These are phyloP conservation scores for Huntiella savannae DNA, from an alignment of 2,329 filamentous ascomycete genomes.

Conservation along the genomic window DNA sequence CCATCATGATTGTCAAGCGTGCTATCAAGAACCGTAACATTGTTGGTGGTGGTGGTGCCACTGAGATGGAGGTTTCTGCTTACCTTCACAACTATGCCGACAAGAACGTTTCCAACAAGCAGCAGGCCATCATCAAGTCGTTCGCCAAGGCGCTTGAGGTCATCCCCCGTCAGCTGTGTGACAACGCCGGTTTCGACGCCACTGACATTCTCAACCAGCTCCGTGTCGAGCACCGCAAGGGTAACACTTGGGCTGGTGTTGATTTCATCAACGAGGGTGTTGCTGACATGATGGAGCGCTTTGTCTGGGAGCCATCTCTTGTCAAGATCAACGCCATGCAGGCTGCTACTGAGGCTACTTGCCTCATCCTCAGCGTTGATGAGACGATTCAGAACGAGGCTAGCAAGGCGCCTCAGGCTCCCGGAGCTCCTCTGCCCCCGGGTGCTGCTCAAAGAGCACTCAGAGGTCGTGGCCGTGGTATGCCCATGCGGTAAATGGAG, in stretches of 20 bases:
- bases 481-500: conserved; percentile 54
- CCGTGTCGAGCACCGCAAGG: conserved; percentile 88
- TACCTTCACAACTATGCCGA: conserved; percentile 88
- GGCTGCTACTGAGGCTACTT: conserved; percentile 86
- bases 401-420: conserved; percentile 65
- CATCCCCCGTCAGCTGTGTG: conserved; percentile 89
- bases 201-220: conserved; percentile 95
- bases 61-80: conserved; percentile 90
- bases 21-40: conserved; percentile 89
- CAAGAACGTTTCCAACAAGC: conserved; percentile 81
- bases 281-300: conserved; percentile 80
- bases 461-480: conserved; percentile 64
- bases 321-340: conserved; percentile 97
- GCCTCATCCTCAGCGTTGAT: conserved; percentile 87
- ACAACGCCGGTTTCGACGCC: conserved; percentile 95
- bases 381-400: conserved; percentile 99
- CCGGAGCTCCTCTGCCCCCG: conserved; percentile 52
- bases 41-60: conserved; percentile 83
- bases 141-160: conserved; percentile 96
- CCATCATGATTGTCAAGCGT: conserved; percentile 99
- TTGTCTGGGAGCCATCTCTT: conserved; percentile 92
- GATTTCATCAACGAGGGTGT: conserved; percentile 89
- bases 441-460: conserved; percentile 79
- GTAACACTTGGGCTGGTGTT: conserved; percentile 83
- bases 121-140: conserved; percentile 92